These are phyloP conservation scores for Thuja plicata DNA, from an alignment of 83 land plant genomes.

Conservation along the genomic window DNA sequence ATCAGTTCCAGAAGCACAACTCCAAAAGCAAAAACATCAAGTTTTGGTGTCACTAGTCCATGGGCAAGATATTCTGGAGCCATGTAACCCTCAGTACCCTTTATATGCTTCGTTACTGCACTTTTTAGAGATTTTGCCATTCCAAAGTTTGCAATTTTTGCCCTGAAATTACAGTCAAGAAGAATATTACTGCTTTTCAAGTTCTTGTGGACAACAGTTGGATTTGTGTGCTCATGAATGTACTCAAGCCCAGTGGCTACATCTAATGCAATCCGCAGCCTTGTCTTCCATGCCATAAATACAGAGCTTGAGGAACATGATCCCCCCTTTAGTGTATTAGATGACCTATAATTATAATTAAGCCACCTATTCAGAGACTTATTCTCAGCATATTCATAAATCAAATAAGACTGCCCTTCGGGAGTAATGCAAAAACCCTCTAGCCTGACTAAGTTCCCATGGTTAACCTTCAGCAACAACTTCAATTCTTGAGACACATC, in stretches of 20 bases:
- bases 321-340: background rate
- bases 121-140: slow-evolving; percentile 31
- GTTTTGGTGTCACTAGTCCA: slow-evolving; percentile 37
- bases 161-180: slow-evolving; percentile 54
- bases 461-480: slow-evolving; percentile 49
- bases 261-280: slow-evolving; percentile 64
- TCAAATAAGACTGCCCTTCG: slow-evolving; percentile 37
- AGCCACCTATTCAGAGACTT: slow-evolving; percentile 64
- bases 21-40: slow-evolving; percentile 74
- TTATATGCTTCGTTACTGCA: background rate
- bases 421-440: slow-evolving; percentile 40
- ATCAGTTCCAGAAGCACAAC: slow-evolving; percentile 59
- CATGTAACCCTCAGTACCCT: slow-evolving; percentile 40
- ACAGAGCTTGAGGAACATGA: slow-evolving; percentile 20
- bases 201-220: slow-evolving; percentile 60
- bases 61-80: slow-evolving; percentile 36
- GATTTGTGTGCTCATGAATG: slow-evolving; percentile 70
- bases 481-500: slow-evolving; percentile 53
- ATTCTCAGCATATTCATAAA: slow-evolving; percentile 73
- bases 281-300: slow-evolving; percentile 53
- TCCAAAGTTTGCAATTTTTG: slow-evolving; percentile 68
- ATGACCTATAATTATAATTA: slow-evolving; percentile 2
- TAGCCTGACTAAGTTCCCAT: slow-evolving; percentile 61
- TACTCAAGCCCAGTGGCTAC: slow-evolving; percentile 75
- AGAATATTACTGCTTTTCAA: slow-evolving; percentile 67